Evolutionary conservation across 495 filamentous ascomycete species (phyloP).

Genomic region (Copromyces sp.): DNA sequence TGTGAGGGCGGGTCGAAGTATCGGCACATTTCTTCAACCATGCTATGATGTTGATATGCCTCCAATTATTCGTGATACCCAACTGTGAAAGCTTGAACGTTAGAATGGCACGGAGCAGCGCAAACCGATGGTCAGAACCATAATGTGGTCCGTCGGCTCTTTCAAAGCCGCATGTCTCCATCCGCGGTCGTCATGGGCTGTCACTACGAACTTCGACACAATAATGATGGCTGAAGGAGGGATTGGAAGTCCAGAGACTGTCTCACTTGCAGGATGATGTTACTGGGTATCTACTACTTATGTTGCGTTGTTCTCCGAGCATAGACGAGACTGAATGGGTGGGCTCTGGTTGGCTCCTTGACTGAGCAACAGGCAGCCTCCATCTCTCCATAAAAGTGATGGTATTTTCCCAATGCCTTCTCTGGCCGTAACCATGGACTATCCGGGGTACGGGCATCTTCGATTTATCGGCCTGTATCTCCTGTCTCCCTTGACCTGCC

Average conservation of each 20-base stretch:
- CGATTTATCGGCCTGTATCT: not conserved
- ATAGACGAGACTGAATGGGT: not conserved
- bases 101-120: too few relatives aligned
- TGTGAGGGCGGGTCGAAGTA: constrained; percentile 75
- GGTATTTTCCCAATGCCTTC: not conserved
- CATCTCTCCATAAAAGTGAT: not conserved
- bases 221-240: not conserved
- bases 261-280: not conserved
- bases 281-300: not conserved
- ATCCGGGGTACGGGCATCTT: not conserved
- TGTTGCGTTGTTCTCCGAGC: not conserved
- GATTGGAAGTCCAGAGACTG: not conserved
- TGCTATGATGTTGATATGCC: not conserved
- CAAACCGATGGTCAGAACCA: not conserved
- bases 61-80: too few relatives aligned
- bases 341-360: not conserved
- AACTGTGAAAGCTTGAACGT: too few relatives aligned
- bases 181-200: not conserved
- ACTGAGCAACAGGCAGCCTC: not conserved
- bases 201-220: not conserved
- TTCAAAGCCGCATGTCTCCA: not conserved
- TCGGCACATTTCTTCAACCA: constrained; percentile 32
- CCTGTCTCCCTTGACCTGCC: not conserved
- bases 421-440: not conserved
- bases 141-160: not conserved